Percentiles rank a stretch among this genome's conserved stretches.
Evolutionary conservation across 2,329 filamentous ascomycete species (phyloP).

Genomic region (Ceratocystis huliohia): DNA sequence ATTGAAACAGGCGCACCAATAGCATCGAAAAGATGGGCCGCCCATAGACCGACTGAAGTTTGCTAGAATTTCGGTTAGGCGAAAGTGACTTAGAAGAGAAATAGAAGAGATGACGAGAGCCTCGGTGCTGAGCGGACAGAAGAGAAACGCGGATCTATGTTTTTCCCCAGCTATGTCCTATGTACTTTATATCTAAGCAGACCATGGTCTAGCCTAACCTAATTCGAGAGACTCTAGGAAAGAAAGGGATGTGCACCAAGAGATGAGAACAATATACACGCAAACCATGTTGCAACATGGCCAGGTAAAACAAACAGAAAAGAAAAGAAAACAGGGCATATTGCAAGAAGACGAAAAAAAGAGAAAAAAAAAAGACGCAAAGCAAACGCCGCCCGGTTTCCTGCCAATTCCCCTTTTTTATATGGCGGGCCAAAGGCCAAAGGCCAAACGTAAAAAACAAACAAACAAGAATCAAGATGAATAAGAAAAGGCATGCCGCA

Average conservation of each 20-base stretch:
- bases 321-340: not conserved
- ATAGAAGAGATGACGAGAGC: too few species aligned
- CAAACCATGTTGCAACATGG: not conserved
- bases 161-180: not conserved
- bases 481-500: not conserved
- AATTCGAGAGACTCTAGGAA: not conserved
- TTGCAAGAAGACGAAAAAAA: not conserved
- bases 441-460: constrained; percentile 1
- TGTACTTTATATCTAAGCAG: not conserved
- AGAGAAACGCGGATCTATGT: constrained; percentile 2
- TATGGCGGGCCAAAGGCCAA: not conserved
- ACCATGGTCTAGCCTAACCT: not conserved
- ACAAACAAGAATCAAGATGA: not conserved
- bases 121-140: not conserved
- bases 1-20: too few species aligned
- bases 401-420: constrained; percentile 7
- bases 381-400: constrained; percentile 11
- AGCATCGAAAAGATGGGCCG: not conserved
- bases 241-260: not conserved
- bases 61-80: not conserved
- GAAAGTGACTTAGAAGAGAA: not conserved
- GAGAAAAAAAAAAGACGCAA: not conserved
- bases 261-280: not conserved
- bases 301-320: not conserved
- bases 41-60: not conserved